Evolutionary conservation across 2,329 filamentous ascomycete species (phyloP).

Genomic region (Leptographium procerum): DNA sequence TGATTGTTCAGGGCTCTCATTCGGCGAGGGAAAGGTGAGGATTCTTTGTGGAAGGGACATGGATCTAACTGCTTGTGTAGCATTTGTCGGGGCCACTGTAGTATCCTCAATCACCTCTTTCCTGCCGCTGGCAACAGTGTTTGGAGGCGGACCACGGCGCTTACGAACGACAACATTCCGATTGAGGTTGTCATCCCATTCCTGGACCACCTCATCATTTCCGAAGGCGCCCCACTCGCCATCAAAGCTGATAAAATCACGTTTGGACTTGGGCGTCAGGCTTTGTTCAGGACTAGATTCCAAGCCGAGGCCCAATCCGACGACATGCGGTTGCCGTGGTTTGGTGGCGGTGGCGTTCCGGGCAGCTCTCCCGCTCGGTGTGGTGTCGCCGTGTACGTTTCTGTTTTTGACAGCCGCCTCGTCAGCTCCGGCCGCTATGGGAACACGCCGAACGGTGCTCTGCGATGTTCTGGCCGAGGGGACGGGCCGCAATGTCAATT

Average conservation of each 20-base stretch:
- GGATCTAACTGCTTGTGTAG: conserved; percentile 36
- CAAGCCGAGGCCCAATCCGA: conserved; percentile 33
- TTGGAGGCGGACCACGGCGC: conserved; percentile 21
- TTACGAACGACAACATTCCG: conserved; percentile 44
- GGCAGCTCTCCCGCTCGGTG: background rate
- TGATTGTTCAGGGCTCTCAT: conserved; percentile 17
- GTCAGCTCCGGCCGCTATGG: background rate
- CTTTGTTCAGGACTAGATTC: conserved; percentile 28
- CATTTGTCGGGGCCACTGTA: conserved; percentile 37
- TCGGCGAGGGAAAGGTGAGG: conserved; percentile 26
- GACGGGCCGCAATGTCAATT: conserved; percentile 28
- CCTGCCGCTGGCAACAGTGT: conserved; percentile 2
- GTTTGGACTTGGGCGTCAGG: conserved; percentile 29
- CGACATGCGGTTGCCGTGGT: conserved; percentile 21
- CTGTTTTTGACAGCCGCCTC: conserved; percentile 11
- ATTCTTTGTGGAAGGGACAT: conserved; percentile 33
- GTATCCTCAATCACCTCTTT: conserved; percentile 35
- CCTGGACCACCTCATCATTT: conserved; percentile 34
- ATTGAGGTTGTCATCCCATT: conserved; percentile 43
- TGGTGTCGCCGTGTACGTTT: background rate
- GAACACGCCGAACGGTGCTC: conserved; percentile 27
- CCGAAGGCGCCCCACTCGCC: conserved; percentile 40
- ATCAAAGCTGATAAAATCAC: conserved; percentile 45
- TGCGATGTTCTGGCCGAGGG: conserved; percentile 30
- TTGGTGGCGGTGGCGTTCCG: background rate